Evolutionary conservation across 1,139 yeast species (phyloP).

Genomic region (Taphrina populina): DNA sequence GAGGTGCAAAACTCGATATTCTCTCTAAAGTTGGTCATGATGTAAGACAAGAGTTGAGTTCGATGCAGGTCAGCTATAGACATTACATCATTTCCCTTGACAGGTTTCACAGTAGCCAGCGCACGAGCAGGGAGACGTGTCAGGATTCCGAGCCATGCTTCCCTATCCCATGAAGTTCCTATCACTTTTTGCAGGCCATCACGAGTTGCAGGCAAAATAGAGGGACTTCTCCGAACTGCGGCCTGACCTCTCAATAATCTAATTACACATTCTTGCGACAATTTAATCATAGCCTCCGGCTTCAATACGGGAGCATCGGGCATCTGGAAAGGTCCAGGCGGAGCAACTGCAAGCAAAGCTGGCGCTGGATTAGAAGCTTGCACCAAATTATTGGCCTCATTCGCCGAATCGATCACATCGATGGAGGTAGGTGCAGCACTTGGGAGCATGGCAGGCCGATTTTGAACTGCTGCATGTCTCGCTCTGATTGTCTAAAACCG

Average conservation of each 20-base stretch:
- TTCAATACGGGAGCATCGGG: constrained; percentile 31
- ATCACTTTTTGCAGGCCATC: constrained; percentile 24
- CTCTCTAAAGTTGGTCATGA: constrained; percentile 68
- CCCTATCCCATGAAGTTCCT: constrained; percentile 34
- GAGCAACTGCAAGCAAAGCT: constrained; percentile 1
- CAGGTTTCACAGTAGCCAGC: constrained; percentile 37
- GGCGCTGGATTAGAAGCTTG: no score
- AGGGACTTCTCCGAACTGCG: no score
- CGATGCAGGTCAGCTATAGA: constrained; percentile 60
- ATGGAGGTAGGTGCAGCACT: no score
- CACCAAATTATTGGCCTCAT: not conserved
- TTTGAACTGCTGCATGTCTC: constrained; percentile 23
- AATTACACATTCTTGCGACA: constrained; percentile 28
- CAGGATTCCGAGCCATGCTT: constrained; percentile 72
- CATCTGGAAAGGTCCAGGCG: constrained; percentile 24
- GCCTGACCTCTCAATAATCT: no score
- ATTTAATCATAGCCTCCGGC: constrained; percentile 34
- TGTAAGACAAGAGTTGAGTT: constrained; percentile 67
- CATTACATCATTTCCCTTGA: constrained; percentile 32
- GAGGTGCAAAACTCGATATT: constrained; percentile 77
- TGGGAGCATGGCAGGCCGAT: not conserved
- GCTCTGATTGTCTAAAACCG: constrained; percentile 12
- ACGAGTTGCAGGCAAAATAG: constrained; percentile 1
- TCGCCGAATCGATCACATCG: not conserved
- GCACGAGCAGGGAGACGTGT: constrained; percentile 83